These are phyloP conservation scores for Pezicula neosporulosa DNA, from an alignment of 2,329 filamentous ascomycete species.

Conservation along the genomic window DNA sequence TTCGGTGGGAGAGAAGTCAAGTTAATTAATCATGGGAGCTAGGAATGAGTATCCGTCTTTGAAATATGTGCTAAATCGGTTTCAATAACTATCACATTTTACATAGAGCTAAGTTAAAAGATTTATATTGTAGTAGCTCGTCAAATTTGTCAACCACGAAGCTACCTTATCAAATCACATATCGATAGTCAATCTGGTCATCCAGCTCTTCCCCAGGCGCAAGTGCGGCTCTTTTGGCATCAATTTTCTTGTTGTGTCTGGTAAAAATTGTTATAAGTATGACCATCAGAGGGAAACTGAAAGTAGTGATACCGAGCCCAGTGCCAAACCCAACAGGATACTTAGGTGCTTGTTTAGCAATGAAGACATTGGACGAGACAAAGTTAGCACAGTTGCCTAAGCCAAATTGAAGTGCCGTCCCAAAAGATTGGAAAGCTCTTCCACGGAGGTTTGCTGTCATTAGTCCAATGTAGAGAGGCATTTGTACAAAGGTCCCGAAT, in stretches of 20 bases:
- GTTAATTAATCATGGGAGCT: too few relatives aligned
- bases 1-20: too few relatives aligned
- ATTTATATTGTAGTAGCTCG: too few relatives aligned
- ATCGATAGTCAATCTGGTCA: conserved; percentile 11
- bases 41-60: too few relatives aligned
- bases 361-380: conserved; percentile 37
- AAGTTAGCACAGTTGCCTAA: conserved; percentile 43
- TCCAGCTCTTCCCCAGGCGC: conserved; percentile 9
- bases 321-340: conserved; percentile 35
- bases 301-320: conserved; percentile 28
- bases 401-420: conserved; percentile 36
- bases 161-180: background rate
- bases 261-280: conserved; percentile 3
- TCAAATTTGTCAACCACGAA: too few relatives aligned
- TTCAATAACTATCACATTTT: too few relatives aligned
- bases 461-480: conserved; percentile 31
- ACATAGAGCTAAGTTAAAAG: too few relatives aligned
- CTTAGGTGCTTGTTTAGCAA: conserved; percentile 31
- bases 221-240: conserved; percentile 1
- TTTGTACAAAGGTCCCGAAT: conserved; percentile 28
- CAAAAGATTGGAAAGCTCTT: conserved; percentile 36
- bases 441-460: conserved; percentile 37
- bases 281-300: conserved; percentile 4
- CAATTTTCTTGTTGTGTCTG: conserved; percentile 10
- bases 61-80: too few relatives aligned